Conservation (phyloP, 495 filamentous ascomycete genomes). For the Hypoxylon subgilvum region DNA sequence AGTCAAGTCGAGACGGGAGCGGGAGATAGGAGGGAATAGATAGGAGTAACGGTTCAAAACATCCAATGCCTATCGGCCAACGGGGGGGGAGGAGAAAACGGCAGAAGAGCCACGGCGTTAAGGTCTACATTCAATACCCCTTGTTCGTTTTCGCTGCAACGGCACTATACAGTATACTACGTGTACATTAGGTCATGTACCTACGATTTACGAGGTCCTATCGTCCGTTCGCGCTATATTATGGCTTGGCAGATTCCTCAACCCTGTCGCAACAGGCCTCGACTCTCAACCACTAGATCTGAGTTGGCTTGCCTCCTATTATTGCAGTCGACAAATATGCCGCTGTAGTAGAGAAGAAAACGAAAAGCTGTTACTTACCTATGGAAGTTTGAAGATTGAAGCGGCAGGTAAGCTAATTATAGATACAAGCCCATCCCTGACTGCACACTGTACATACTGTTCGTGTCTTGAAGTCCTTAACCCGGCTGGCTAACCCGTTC, state of each 20-base stretch:
- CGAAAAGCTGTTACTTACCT: no score
- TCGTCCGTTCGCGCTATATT: constrained; percentile 26
- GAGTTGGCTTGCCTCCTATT: background rate
- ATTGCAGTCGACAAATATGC: no score
- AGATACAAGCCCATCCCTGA: no score
- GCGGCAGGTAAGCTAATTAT: no score
- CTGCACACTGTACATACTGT: no score
- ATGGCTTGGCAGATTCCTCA: constrained; percentile 33
- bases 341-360: no score
- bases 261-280: constrained; percentile 13
- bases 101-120: background rate
- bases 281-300: no score
- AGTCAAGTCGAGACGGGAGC: background rate
- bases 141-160: background rate
- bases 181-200: background rate
- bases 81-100: background rate
- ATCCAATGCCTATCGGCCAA: background rate
- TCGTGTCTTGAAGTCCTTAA: no score
- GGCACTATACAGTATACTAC: background rate
- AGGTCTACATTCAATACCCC: no score
- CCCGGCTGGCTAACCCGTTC: no score
- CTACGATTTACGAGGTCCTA: constrained; percentile 25
- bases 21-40: background rate
- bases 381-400: no score
- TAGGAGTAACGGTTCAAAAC: background rate